phyloP scores from a whole-genome alignment of 108 stramenopile species.

The Nitzschia sp. region DNA sequence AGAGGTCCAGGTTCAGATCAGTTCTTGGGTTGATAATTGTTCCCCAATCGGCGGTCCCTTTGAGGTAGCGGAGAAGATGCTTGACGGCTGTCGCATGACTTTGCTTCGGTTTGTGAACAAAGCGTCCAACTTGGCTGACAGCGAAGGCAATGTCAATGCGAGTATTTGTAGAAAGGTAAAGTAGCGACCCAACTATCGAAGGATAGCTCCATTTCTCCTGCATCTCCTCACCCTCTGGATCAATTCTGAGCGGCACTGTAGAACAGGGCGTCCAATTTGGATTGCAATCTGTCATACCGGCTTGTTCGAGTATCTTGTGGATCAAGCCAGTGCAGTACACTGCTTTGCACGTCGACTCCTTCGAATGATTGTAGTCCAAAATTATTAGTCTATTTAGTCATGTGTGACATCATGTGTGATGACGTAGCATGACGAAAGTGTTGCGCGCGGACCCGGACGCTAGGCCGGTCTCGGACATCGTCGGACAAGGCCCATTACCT shows the following conservation, averaged over 20 bases:
- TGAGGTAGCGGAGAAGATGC: constrained; percentile 51
- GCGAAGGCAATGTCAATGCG: constrained; percentile 47
- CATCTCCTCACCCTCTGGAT: constrained; percentile 41
- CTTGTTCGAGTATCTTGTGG: constrained; percentile 32
- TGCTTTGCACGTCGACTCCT: too few relatives aligned
- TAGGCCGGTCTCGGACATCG: too few relatives aligned
- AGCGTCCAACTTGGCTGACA: constrained; percentile 48
- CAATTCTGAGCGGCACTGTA: constrained; percentile 22
- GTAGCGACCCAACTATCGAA: constrained; percentile 50
- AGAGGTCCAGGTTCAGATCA: constrained; percentile 30
- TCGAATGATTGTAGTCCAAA: too few relatives aligned
- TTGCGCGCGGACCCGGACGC: too few relatives aligned
- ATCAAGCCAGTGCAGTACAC: too few relatives aligned
- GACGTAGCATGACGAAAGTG: too few relatives aligned
- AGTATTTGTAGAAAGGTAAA: too few relatives aligned
- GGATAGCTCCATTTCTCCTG: constrained; percentile 40
- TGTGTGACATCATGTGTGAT: too few relatives aligned
- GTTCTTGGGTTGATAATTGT: constrained; percentile 28
- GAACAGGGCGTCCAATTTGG: constrained; percentile 21
- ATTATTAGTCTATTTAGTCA: too few relatives aligned
- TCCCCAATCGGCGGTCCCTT: constrained; percentile 40
- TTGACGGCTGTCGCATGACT: too few relatives aligned
- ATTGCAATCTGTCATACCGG: constrained; percentile 27
- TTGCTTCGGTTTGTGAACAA: constrained; percentile 33
- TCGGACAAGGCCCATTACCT: too few relatives aligned